A percentile compares a stretch with the other conserved stretches of the same genome.
Evolutionary conservation across 1,139 yeast species (phyloP).

Genomic region (Saccharomyces hybrid): DNA sequence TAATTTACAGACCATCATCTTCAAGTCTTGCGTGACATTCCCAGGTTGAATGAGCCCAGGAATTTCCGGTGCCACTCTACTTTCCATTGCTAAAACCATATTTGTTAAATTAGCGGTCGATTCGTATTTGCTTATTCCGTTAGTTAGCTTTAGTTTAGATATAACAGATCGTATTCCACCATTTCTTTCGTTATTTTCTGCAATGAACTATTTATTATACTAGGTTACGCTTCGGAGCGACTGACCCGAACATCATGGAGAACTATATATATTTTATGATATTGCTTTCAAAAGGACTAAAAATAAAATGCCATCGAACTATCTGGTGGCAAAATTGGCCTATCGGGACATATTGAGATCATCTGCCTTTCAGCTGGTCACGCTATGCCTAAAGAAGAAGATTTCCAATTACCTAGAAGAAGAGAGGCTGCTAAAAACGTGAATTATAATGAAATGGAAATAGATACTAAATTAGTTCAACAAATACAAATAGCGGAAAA

Average conservation of each 20-base stretch:
- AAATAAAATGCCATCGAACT: neutral
- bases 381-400: neutral
- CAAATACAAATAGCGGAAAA: constrained; percentile 17
- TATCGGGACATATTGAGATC: neutral
- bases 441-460: constrained; percentile 33
- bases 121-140: neutral
- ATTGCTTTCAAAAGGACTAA: neutral
- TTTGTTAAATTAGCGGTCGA: neutral
- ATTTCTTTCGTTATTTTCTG: neutral
- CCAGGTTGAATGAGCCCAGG: constrained; percentile 78
- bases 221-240: neutral
- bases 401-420: constrained; percentile 8
- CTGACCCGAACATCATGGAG: neutral
- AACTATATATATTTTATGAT: neutral
- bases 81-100: constrained; percentile 28
- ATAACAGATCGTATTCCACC: neutral
- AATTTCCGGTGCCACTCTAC: constrained; percentile 67
- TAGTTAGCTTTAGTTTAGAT: neutral
- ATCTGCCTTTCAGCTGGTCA: neutral
- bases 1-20: constrained; percentile 62
- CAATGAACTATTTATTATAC: neutral
- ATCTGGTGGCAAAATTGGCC: neutral
- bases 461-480: constrained; percentile 21
- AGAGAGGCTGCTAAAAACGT: constrained; percentile 28
- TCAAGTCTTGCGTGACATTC: constrained; percentile 59